phyloP scores from a whole-genome alignment of 179 eudicot species.

The Beta lomatogona region DNA sequence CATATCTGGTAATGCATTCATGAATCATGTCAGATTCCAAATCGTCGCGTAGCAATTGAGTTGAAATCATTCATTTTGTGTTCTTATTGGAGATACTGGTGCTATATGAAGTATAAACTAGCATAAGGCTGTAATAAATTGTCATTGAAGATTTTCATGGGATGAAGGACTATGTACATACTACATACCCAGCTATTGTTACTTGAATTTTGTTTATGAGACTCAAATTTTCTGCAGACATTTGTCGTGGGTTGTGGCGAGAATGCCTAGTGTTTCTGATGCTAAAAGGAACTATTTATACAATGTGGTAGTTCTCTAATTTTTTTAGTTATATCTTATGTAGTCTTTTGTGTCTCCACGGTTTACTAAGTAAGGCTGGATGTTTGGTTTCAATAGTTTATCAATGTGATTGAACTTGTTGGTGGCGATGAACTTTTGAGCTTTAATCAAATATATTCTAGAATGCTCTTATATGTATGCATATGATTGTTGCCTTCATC shows the following conservation, averaged over 20 bases:
- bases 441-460: background rate
- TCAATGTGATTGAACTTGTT: background rate
- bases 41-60: background rate
- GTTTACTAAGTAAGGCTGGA: background rate
- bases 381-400: background rate
- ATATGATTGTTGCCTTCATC: background rate
- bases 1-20: background rate
- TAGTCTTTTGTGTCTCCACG: background rate
- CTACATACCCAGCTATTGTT: background rate
- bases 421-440: background rate
- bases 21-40: background rate
- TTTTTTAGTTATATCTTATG: background rate
- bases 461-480: background rate
- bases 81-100: background rate
- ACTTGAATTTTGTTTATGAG: background rate
- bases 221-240: background rate
- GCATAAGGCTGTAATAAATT: background rate
- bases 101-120: background rate
- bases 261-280: background rate
- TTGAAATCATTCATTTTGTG: background rate
- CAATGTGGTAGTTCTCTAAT: background rate
- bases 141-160: background rate
- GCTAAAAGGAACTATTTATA: background rate
- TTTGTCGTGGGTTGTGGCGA: no score
- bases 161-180: background rate